phyloP scores from a whole-genome alignment of 176 grass and related monocot species.

The Echinochloa phyllopogon region DNA sequence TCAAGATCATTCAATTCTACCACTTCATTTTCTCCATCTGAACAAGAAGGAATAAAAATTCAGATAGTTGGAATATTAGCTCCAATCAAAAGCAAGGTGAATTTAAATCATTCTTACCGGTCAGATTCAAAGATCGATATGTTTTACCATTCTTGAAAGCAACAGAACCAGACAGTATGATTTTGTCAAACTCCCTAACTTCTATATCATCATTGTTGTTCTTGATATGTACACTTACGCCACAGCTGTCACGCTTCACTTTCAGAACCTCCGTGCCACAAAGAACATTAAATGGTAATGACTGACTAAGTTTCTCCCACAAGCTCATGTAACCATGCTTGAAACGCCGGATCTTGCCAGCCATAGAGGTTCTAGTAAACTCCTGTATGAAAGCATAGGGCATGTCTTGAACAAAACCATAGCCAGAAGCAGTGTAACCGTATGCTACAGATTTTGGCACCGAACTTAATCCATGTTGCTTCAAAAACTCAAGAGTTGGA shows the following conservation, averaged over 20 bases:
- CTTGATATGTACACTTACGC: slow-evolving; percentile 49
- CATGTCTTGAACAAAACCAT: slow-evolving; percentile 90
- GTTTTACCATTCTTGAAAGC: slow-evolving; percentile 69
- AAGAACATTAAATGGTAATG: slow-evolving; percentile 70
- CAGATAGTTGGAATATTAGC: slow-evolving; percentile 29
- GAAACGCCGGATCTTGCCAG: slow-evolving; percentile 75
- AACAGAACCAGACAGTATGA: slow-evolving; percentile 69
- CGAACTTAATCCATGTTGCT: slow-evolving; percentile 62
- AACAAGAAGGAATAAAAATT: slow-evolving; percentile 23
- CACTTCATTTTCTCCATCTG: slow-evolving; percentile 68
- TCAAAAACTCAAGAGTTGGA: slow-evolving; percentile 63
- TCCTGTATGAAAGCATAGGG: slow-evolving; percentile 85
- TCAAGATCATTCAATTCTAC: slow-evolving; percentile 71
- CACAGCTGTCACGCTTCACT: slow-evolving; percentile 49
- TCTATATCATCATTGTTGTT: slow-evolving; percentile 44
- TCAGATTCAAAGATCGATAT: slow-evolving; percentile 61
- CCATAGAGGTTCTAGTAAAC: slow-evolving; percentile 81
- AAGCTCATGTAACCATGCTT: slow-evolving; percentile 74
- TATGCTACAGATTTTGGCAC: slow-evolving; percentile 78
- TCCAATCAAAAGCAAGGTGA: slow-evolving; percentile 14
- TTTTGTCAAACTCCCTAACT: slow-evolving; percentile 68
- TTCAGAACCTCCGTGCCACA: slow-evolving; percentile 57
- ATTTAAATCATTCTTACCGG: slow-evolving; percentile 51
- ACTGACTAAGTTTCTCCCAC: slow-evolving; percentile 72
- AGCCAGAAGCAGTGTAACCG: slow-evolving; percentile 81